phyloP scores from a whole-genome alignment of 371 early-diverging fungal species.

The Funneliformis caledonium region DNA sequence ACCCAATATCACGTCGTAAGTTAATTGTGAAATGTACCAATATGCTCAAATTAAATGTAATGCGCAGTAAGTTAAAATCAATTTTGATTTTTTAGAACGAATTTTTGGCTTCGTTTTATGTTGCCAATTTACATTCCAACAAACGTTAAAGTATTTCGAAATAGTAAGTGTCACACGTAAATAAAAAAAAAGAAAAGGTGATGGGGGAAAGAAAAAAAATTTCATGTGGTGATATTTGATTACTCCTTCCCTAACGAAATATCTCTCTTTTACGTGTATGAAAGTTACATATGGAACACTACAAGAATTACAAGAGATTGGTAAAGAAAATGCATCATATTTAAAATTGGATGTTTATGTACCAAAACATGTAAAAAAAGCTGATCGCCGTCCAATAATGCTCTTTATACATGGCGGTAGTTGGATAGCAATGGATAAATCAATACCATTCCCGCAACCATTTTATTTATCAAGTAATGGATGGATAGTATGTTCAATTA shows the following conservation, averaged over 20 bases:
- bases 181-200: neutral
- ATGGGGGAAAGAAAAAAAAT: too few species aligned
- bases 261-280: neutral
- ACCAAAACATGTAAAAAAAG: neutral
- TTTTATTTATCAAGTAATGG: constrained; percentile 50
- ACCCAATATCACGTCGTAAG: neutral
- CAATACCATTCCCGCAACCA: constrained; percentile 49
- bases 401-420: constrained; percentile 71
- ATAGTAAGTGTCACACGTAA: neutral
- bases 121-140: neutral
- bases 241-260: neutral
- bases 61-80: too few species aligned
- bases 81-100: neutral
- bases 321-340: neutral
- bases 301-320: neutral
- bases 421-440: constrained; percentile 60
- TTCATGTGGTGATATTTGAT: too few species aligned
- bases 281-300: constrained; percentile 9
- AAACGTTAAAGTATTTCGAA: neutral
- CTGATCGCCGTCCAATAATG: constrained; percentile 48
- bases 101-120: constrained; percentile 4
- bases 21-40: neutral
- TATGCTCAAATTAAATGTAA: too few species aligned
- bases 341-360: constrained; percentile 18
- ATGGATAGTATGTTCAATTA: constrained; percentile 70